Evolutionary conservation across 2,329 filamentous ascomycete species (phyloP).

Genomic region (Arthrinium phaeospermum): DNA sequence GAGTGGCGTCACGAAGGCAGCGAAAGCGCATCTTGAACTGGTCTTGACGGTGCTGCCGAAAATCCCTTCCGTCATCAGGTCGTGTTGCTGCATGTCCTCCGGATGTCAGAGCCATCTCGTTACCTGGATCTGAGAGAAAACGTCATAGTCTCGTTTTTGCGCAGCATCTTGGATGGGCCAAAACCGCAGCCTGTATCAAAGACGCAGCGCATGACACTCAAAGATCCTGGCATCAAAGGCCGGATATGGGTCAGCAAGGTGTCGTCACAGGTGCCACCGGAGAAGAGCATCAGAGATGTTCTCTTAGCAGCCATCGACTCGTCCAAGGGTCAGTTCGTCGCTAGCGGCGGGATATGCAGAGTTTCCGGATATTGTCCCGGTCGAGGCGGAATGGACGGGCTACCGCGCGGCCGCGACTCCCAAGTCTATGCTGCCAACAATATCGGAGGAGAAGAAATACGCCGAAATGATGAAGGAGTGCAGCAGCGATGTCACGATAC

Average conservation of each 20-base stretch:
- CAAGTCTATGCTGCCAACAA: conserved; percentile 56
- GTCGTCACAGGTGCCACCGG: conserved; percentile 64
- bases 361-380: conserved; percentile 60
- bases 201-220: conserved; percentile 56
- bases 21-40: not conserved
- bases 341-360: conserved; percentile 35
- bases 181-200: conserved; percentile 60
- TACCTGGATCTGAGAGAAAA: conserved; percentile 83
- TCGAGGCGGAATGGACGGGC: conserved; percentile 80
- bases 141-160: conserved; percentile 74
- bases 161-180: conserved; percentile 61
- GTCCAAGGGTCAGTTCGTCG: conserved; percentile 47
- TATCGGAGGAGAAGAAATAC: conserved; percentile 71
- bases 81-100: conserved; percentile 67
- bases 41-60: conserved; percentile 52
- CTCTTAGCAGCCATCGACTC: conserved; percentile 63
- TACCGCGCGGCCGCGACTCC: conserved; percentile 62
- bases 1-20: not conserved
- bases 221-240: conserved; percentile 65
- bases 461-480: conserved; percentile 70
- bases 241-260: conserved; percentile 82
- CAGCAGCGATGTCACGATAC: conserved; percentile 64
- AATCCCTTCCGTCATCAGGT: conserved; percentile 68
- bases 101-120: conserved; percentile 70
- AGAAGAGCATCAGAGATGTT: conserved; percentile 60